A percentile compares a stretch with the other conserved stretches of the same genome.
Evolutionary conservation across 192 early-diverging fungal species (phyloP).

Genomic region (Powellomyces hirtus): DNA sequence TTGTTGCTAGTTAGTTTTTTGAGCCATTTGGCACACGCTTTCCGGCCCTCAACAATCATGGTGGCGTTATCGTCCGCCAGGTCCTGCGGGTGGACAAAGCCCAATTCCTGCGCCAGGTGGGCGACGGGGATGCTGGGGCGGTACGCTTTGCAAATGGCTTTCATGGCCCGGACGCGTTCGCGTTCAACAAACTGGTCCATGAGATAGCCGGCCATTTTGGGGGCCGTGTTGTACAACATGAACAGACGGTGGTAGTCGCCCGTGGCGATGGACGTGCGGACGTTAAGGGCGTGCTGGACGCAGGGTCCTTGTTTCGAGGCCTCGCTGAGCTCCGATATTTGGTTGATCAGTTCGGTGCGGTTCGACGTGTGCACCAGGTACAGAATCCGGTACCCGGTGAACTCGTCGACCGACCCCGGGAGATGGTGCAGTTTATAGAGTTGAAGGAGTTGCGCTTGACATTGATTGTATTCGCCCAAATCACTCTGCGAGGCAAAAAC

Average conservation of each 20-base stretch:
- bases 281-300: conserved; percentile 79
- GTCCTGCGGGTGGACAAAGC: conserved; percentile 48
- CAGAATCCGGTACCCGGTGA: conserved; percentile 89
- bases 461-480: conserved; percentile 97
- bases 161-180: conserved; percentile 77
- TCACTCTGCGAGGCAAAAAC: conserved; percentile 58
- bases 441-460: conserved; percentile 90
- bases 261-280: conserved; percentile 75
- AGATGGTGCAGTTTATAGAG: conserved; percentile 71
- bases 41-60: neutral
- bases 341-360: conserved; percentile 79
- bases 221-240: conserved; percentile 67
- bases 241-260: conserved; percentile 89
- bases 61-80: conserved; percentile 9
- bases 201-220: conserved; percentile 85
- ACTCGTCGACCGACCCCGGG: conserved; percentile 80
- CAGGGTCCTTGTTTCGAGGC: conserved; percentile 60
- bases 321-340: conserved; percentile 69
- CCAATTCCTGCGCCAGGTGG: conserved; percentile 66
- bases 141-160: conserved; percentile 75
- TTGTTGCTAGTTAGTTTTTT: neutral
- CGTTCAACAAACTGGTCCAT: conserved; percentile 92
- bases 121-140: conserved; percentile 57
- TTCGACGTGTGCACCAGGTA: conserved; percentile 88
- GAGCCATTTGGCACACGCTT: conserved; percentile 31